Percentiles rank a stretch among this genome's conserved stretches.
Conservation (phyloP, 805 yeast species). For the Kluyveromyces lactis region DNA sequence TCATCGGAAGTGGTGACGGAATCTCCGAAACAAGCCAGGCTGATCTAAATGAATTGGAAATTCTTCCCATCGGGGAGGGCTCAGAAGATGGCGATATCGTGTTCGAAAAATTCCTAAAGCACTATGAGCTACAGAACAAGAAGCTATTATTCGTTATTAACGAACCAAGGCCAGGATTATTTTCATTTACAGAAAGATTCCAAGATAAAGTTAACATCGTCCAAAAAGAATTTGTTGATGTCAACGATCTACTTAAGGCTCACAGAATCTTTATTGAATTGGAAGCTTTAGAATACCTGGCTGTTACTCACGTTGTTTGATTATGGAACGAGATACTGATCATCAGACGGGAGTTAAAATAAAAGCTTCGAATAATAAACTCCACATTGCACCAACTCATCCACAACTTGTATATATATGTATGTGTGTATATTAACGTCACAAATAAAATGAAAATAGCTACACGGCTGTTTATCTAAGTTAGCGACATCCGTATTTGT, state of each 20-base stretch:
- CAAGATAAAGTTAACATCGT: slow-evolving; percentile 54
- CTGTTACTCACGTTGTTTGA: slow-evolving; percentile 16
- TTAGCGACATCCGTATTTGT: no score
- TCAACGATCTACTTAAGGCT: slow-evolving; percentile 76
- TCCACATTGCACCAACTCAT: no score
- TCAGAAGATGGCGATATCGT: slow-evolving; percentile 33
- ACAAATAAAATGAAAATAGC: no score
- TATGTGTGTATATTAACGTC: no score
- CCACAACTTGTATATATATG: no score
- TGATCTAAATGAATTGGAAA: slow-evolving; percentile 20
- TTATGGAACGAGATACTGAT: no score
- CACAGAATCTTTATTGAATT: slow-evolving; percentile 66
- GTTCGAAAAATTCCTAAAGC: slow-evolving; percentile 38
- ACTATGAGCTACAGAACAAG: slow-evolving; percentile 38
- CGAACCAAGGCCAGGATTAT: slow-evolving; percentile 50
- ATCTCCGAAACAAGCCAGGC: slow-evolving; percentile 10
- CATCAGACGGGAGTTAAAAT: no score
- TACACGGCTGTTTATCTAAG: no score
- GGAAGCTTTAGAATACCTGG: slow-evolving; percentile 59
- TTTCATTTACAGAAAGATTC: slow-evolving; percentile 45
- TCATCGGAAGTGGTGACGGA: slow-evolving; percentile 49
- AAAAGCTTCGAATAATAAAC: no score
- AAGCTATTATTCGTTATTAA: slow-evolving; percentile 63
- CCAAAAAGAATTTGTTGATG: slow-evolving; percentile 70
- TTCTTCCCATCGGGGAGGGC: slow-evolving; percentile 31